Base-by-base conservation (phyloP, 345 rosid species). In the Acer yangbiense region DNA sequence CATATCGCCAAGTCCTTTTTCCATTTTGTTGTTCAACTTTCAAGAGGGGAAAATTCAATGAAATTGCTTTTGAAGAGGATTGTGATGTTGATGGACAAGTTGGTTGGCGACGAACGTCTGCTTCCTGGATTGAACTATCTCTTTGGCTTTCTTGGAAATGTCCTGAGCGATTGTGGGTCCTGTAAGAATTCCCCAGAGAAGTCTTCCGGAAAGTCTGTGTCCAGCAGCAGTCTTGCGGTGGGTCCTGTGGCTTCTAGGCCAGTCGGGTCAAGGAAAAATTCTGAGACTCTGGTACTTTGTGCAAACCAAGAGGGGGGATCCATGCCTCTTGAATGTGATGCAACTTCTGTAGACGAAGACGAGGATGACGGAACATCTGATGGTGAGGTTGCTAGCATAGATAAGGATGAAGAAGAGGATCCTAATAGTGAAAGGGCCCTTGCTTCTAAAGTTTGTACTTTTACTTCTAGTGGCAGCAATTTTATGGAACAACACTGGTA, bases 401-500 rank as follows among this genome's bases (percentile, higher is more conserved):
- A 94, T 81, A 96, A 94, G 82, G 98, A 94, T 82, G 99, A 94
- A 69, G 99, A 96, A 74, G 98, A 91, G 48, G 99, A 96, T 83
- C 81, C 87, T 74, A 91, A 88, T 79, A 92, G 95, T 83, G 99
- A 96, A 83, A 90, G 89, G 83, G 89, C 84, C 65, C 97, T 96
- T 78, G 97, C 98, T 76, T 91, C 97, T 62, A 91, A 92, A 86
- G 97, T 96, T 70, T 96, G 99, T 82, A 96, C 99, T 39, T 96
- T 96, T 85, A 94, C 98, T 73, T 94, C 97, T 74, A 96, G 99
- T 81, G 99, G 99, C 73, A 96, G 94, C 88, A 96, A 94, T 83
- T 96, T 94, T 83, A 96, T 92, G 98, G 99, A 96, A 79, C 99
- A 96, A 70, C 99, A 96, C 81, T 96, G 99, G 99, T 96, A 96